Percentiles rank a stretch among this genome's conserved stretches.
These are phyloP conservation scores for Chrysanthemum seticuspe DNA, from an alignment of 129 eudicot species.

Conservation along the genomic window DNA sequence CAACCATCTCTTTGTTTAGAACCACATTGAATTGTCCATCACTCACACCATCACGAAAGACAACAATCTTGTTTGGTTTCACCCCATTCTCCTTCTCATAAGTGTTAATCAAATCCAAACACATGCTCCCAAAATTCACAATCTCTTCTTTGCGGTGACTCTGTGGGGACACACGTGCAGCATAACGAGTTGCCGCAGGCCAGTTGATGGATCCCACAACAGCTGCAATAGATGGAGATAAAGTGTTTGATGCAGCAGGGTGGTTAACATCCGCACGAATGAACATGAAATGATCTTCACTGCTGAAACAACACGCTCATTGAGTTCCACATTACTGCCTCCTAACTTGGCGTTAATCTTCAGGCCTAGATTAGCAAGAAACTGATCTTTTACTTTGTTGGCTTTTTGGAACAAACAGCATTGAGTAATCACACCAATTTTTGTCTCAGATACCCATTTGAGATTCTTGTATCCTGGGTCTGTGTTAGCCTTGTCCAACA, in stretches of 20 bases:
- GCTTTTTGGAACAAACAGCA: slow-evolving; percentile 47
- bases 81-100: slow-evolving; percentile 42
- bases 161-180: slow-evolving; percentile 55
- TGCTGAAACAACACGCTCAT: slow-evolving; percentile 26
- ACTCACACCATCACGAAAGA: slow-evolving; percentile 86
- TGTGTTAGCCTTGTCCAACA: slow-evolving; percentile 28
- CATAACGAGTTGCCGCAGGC: slow-evolving; percentile 59
- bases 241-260: slow-evolving; percentile 38
- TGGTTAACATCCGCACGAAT: slow-evolving; percentile 85
- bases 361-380: slow-evolving; percentile 56
- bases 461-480: slow-evolving; percentile 49
- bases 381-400: slow-evolving; percentile 45
- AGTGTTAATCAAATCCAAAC: slow-evolving; percentile 48
- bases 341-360: slow-evolving; percentile 79
- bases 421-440: slow-evolving; percentile 67
- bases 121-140: slow-evolving; percentile 49
- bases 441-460: slow-evolving; percentile 54
- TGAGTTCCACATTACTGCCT: slow-evolving; percentile 61
- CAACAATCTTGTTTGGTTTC: slow-evolving; percentile 54
- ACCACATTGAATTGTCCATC: slow-evolving; percentile 80
- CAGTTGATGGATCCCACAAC: slow-evolving; percentile 65
- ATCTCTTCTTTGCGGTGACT: slow-evolving; percentile 54
- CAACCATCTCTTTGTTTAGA: slow-evolving; percentile 51
- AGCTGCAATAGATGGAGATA: slow-evolving; percentile 69
- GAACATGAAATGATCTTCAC: slow-evolving; percentile 51